A percentile compares a stretch with the other conserved stretches of the same genome.
Evolutionary conservation across 2,329 filamentous ascomycete genomes (phyloP).

Genomic region (Diaporthe caulivora): DNA sequence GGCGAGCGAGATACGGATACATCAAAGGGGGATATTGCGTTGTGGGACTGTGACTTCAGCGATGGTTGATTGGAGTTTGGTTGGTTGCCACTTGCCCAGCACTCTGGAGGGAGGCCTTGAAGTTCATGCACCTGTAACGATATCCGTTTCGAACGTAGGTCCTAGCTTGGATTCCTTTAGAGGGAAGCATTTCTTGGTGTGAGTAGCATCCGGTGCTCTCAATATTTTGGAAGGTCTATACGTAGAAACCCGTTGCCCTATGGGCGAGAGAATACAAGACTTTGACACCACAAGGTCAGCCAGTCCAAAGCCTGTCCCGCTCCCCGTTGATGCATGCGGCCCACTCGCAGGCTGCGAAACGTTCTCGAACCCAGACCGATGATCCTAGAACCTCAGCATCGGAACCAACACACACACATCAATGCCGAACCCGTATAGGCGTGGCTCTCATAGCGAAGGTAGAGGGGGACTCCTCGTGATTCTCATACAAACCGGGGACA

Average conservation of each 20-base stretch:
- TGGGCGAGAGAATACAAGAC: not conserved
- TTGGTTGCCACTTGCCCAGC: not conserved
- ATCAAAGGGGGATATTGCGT: slow-evolving; percentile 9
- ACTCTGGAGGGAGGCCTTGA: slow-evolving; percentile 5
- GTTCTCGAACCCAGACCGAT: not conserved
- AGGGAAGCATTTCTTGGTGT: slow-evolving; percentile 9
- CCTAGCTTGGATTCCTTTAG: not conserved
- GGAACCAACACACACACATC: not conserved
- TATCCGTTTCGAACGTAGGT: not conserved
- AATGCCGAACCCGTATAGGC: not conserved
- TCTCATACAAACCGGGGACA: not conserved
- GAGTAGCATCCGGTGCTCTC: slow-evolving; percentile 7
- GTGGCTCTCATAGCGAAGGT: not conserved
- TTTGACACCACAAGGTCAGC: not conserved
- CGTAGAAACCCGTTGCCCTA: slow-evolving; percentile 3
- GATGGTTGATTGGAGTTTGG: slow-evolving; percentile 19
- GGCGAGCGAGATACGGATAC: slow-evolving; percentile 13
- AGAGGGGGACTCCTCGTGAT: not conserved
- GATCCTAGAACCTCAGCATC: too few relatives aligned
- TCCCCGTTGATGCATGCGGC: not conserved
- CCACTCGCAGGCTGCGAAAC: not conserved
- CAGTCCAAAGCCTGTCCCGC: not conserved
- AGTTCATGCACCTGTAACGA: not conserved
- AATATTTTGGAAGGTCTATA: not conserved
- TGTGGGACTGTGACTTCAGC: slow-evolving; percentile 1